Conservation (phyloP, 352 stramenopile species). For the Thalassiosira mediterranea region DNA sequence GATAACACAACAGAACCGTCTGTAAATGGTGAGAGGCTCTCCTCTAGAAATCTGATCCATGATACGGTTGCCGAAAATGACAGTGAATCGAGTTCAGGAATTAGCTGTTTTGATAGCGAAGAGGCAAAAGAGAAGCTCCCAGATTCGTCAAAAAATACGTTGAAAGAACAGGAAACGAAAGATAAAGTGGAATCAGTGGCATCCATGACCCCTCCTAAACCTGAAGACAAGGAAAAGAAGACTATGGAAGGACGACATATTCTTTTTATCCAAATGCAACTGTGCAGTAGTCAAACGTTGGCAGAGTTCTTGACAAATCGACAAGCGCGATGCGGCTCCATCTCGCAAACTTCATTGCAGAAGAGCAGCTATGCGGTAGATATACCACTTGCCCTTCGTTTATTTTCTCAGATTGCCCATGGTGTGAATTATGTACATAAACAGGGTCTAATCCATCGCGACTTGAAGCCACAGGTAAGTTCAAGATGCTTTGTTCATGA, state of each 20-base stretch:
- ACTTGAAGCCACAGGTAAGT: constrained; percentile 79
- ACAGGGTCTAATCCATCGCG: constrained; percentile 81
- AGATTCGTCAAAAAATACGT: constrained; percentile 16
- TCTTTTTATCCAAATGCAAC: constrained; percentile 86
- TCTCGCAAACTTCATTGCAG: constrained; percentile 22
- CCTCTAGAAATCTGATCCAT: constrained; percentile 5
- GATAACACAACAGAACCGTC: constrained; percentile 33
- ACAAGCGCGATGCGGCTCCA: constrained; percentile 52
- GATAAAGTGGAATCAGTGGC: neutral
- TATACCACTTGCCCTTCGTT: constrained; percentile 75
- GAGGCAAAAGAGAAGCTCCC: too few relatives aligned
- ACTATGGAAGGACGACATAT: constrained; percentile 42
- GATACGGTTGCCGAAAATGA: constrained; percentile 29
- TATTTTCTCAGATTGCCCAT: constrained; percentile 80
- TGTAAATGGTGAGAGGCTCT: constrained; percentile 24
- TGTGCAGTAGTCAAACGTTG: constrained; percentile 80
- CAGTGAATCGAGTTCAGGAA: constrained; percentile 27
- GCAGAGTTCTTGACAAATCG: constrained; percentile 74
- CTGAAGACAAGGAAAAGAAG: constrained; percentile 3
- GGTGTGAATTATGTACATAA: constrained; percentile 83
- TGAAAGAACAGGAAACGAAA: constrained; percentile 4
- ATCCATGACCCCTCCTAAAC: neutral
- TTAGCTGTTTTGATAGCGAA: constrained; percentile 29
- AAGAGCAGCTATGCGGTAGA: constrained; percentile 55
- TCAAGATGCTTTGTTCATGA: constrained; percentile 8